Base-by-base conservation (phyloP, 2,329 filamentous ascomycete species). In the Trichocomaceae sp. region DNA sequence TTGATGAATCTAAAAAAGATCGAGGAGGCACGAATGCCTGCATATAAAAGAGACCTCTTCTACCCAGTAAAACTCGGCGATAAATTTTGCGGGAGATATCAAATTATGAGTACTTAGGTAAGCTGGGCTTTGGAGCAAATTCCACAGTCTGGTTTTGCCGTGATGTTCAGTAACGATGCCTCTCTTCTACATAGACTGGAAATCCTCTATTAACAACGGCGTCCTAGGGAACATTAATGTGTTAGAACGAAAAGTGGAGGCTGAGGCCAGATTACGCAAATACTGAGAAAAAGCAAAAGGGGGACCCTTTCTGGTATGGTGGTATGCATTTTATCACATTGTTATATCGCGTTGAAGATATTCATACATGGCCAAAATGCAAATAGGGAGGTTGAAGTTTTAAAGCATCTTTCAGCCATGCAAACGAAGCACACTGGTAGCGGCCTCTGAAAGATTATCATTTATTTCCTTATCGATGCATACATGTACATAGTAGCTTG, bases 341-440 rank as follows among this genome's bases (percentile, higher is more conserved):
- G 60, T 37, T 68, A 68, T 62, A 65, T 69, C 15, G 64, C 55
- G 2, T 60, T 68, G 17, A 70, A 66, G 37, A 61, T 69, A 9
- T 67, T 63, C 26, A 58, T 65, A 54, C 57, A 64, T 29, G 56
- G 64, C 55, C 29, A 58, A 41, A 65, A 61, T 2, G 60, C 67
- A 59, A 64, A 69, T 47, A 23, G 72, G 15, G 76, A 78, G 60
- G 60, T 76, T 6, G 59, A 63, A 2, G 75, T 76, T 12, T 77
- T 77, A 48, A 68, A 68, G 58, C 68, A 64, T 23, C 70, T 78
- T 2, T 63, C 66, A 17, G 47, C 26, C 48, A 56, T 50, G 8
- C 50, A 63, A 2, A 48, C 47, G 49, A 47, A n/a, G 12, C 68
- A 72, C 51, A 63, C 64, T 12, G 69, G 69, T 19, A 61, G 58